phyloP scores from a whole-genome alignment of 257 asterid genomes.

The Datura wrightii region DNA sequence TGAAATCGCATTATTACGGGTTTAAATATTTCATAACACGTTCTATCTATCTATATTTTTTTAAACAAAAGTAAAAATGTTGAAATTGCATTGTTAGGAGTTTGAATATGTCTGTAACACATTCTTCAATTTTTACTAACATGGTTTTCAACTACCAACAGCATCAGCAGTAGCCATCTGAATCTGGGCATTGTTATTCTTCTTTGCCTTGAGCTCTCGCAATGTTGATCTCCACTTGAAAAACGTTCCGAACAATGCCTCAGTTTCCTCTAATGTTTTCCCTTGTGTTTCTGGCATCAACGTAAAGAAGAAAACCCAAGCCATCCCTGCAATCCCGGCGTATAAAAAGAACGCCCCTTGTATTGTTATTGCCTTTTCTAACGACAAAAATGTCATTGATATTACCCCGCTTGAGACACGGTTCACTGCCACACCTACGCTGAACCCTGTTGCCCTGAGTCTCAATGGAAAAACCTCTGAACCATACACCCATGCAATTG shows the following conservation, averaged over 20 bases:
- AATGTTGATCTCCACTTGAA: slow-evolving; percentile 21
- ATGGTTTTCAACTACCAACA: slow-evolving; percentile 3
- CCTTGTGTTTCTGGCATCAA: slow-evolving; percentile 36
- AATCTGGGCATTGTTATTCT: not conserved
- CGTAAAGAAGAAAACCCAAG: slow-evolving; percentile 23
- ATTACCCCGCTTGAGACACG: slow-evolving; percentile 9
- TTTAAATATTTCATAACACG: too few relatives aligned
- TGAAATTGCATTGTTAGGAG: too few relatives aligned
- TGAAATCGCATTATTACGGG: too few relatives aligned
- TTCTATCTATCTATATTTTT: too few relatives aligned
- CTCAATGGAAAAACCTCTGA: slow-evolving; percentile 32
- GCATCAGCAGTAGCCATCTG: slow-evolving; percentile 15
- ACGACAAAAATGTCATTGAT: slow-evolving; percentile 35
- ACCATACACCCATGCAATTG: slow-evolving; percentile 48
- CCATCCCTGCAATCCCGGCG: slow-evolving; percentile 26
- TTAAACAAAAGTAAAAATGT: too few relatives aligned
- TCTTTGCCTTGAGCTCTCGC: slow-evolving; percentile 26
- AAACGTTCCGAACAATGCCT: slow-evolving; percentile 33
- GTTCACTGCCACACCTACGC: not conserved
- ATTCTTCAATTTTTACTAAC: too few relatives aligned
- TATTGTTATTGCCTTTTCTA: not conserved
- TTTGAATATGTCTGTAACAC: too few relatives aligned
- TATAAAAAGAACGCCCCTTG: slow-evolving; percentile 31
- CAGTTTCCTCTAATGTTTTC: slow-evolving; percentile 30
- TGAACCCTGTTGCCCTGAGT: slow-evolving; percentile 34